phyloP scores from a whole-genome alignment of 2,329 filamentous ascomycete genomes.

The Pseudocercospora fijiensis region DNA sequence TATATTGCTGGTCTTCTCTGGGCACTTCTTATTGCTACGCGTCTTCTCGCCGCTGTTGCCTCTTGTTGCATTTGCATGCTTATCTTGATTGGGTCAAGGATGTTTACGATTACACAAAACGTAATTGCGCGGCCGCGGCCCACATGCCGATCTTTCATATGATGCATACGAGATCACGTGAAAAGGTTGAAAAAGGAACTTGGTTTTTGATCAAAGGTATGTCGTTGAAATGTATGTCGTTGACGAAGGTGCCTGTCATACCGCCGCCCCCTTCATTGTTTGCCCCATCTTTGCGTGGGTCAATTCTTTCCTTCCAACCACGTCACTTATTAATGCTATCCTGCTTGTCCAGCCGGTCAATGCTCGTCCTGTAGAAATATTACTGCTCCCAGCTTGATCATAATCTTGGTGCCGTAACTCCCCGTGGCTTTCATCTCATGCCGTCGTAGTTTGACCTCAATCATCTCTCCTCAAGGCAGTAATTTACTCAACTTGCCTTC shows the following conservation, averaged over 20 bases:
- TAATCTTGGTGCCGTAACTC: neutral
- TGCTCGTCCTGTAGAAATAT: neutral
- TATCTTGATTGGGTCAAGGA: neutral
- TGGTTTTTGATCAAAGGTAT: no score
- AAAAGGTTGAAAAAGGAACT: no score
- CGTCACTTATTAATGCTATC: neutral
- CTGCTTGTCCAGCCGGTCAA: neutral
- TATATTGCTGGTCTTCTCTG: neutral
- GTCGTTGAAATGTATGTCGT: no score
- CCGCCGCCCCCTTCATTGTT: neutral
- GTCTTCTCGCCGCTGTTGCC: neutral
- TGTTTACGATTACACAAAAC: neutral
- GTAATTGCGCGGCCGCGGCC: neutral
- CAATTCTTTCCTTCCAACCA: neutral
- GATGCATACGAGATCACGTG: neutral
- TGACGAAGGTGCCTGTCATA: neutral
- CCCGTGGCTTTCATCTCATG: neutral
- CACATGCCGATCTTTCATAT: neutral
- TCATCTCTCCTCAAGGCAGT: slow-evolving; percentile 23
- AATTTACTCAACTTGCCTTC: slow-evolving; percentile 26
- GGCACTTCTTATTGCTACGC: neutral
- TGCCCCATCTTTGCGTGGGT: neutral
- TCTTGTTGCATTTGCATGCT: neutral
- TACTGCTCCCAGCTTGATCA: neutral
- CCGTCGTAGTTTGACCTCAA: neutral